Evolutionary conservation across 768 basidiomycete species (phyloP).

Genomic region (Hemileccinum impolitum): DNA sequence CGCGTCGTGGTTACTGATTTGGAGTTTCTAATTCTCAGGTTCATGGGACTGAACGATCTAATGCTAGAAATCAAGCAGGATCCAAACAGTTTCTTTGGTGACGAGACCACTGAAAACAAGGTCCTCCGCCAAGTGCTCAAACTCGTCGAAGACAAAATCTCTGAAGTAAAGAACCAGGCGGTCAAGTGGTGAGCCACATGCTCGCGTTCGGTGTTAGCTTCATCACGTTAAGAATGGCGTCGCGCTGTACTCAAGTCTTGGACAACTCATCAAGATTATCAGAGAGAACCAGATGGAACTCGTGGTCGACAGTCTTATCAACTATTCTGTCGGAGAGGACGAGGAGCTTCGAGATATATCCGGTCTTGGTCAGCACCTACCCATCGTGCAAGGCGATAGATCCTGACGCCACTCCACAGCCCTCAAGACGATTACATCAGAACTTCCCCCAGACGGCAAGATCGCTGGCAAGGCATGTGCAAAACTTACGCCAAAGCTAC

Average conservation of each 20-base stretch:
- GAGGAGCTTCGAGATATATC: slow-evolving; percentile 95
- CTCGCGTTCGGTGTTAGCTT: background rate
- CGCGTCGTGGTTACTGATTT: slow-evolving; percentile 16
- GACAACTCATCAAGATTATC: slow-evolving; percentile 87
- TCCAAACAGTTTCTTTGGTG: slow-evolving; percentile 70
- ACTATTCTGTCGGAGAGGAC: slow-evolving; percentile 80
- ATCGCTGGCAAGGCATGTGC: slow-evolving; percentile 77
- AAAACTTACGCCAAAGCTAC: slow-evolving; percentile 80
- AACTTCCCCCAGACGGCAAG: slow-evolving; percentile 79
- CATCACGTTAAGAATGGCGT: slow-evolving; percentile 3
- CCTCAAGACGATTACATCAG: slow-evolving; percentile 91
- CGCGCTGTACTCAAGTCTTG: slow-evolving; percentile 54
- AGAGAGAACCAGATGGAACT: slow-evolving; percentile 77
- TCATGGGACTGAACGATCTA: slow-evolving; percentile 96
- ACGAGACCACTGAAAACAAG: slow-evolving; percentile 82
- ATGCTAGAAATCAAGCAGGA: slow-evolving; percentile 85
- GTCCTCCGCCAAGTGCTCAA: slow-evolving; percentile 80
- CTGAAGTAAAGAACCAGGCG: slow-evolving; percentile 97
- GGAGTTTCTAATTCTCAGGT: slow-evolving; percentile 46
- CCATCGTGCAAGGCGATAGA: background rate
- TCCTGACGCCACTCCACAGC: slow-evolving; percentile 44
- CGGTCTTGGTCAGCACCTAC: slow-evolving; percentile 61
- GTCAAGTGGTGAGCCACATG: slow-evolving; percentile 75
- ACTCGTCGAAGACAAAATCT: slow-evolving; percentile 91
- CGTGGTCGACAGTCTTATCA: slow-evolving; percentile 87